phyloP scores from a whole-genome alignment of 495 filamentous ascomycete genomes.

The Penicillium argentinense region DNA sequence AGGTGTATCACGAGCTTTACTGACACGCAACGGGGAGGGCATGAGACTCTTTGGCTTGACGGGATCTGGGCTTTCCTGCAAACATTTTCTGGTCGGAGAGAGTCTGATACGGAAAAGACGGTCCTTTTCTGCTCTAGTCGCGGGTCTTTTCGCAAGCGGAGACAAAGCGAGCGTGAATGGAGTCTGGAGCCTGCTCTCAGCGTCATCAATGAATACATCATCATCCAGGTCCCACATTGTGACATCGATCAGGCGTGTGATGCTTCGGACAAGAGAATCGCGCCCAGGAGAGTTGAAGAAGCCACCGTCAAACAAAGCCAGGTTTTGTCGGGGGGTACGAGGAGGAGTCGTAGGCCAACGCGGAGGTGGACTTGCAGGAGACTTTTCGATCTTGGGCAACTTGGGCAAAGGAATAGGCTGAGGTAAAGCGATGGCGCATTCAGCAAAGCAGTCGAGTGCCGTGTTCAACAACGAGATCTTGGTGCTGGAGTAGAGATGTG shows the following conservation, averaged over 20 bases:
- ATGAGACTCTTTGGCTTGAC: conserved; percentile 9
- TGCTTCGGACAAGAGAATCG: conserved; percentile 18
- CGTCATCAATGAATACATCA: conserved; percentile 30
- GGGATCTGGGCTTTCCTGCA: neutral
- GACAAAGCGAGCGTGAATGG: neutral
- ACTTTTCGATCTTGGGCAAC: neutral
- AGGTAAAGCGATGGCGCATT: conserved; percentile 25
- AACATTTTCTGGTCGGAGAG: neutral
- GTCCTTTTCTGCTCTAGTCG: neutral
- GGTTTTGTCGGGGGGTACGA: neutral
- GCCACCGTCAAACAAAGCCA: neutral
- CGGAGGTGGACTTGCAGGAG: neutral
- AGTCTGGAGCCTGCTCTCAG: neutral
- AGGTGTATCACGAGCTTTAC: conserved; percentile 12
- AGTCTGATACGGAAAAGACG: conserved; percentile 1
- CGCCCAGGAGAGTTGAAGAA: conserved; percentile 6
- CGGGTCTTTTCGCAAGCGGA: neutral
- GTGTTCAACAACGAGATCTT: conserved; percentile 37
- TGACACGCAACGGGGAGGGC: conserved; percentile 30
- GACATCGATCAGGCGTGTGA: conserved; percentile 29
- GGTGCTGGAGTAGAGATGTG: conserved; percentile 41
- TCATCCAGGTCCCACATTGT: conserved; percentile 15
- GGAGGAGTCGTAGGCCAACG: neutral
- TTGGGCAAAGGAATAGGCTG: conserved; percentile 9
- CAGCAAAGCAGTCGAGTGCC: conserved; percentile 32